Conservation (phyloP, 2,329 filamentous ascomycete genomes). For the Fusarium illudens region DNA sequence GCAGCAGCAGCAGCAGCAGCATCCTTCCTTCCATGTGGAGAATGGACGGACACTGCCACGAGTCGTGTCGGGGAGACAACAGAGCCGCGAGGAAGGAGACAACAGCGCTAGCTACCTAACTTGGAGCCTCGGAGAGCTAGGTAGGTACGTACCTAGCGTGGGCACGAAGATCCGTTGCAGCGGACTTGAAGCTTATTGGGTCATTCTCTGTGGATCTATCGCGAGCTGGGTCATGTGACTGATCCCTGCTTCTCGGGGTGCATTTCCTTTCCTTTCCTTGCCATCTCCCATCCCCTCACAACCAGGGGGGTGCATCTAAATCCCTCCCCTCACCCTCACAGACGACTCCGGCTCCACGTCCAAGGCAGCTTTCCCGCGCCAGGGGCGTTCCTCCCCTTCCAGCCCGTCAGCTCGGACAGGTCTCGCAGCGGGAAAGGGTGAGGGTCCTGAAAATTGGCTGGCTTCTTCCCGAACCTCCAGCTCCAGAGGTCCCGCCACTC, state of each 20-base stretch:
- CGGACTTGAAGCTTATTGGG: constrained; percentile 13
- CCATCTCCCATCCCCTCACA: not conserved
- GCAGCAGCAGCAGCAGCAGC: too few relatives aligned
- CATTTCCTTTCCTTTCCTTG: not conserved
- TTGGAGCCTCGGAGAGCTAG: too few relatives aligned
- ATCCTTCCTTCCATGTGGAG: not conserved
- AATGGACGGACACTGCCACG: not conserved
- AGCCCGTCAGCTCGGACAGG: constrained; percentile 29
- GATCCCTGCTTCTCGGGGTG: constrained; percentile 2
- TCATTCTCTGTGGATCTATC: not conserved
- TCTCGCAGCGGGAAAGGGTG: constrained; percentile 35
- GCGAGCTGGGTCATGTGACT: constrained; percentile 23
- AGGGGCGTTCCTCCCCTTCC: constrained; percentile 34
- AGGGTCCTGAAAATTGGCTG: constrained; percentile 31
- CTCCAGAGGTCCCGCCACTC: constrained; percentile 53
- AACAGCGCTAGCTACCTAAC: constrained; percentile 32
- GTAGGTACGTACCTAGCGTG: not conserved
- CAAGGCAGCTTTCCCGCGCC: constrained; percentile 34
- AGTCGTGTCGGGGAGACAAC: constrained; percentile 12
- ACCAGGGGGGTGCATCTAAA: not conserved
- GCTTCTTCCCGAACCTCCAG: constrained; percentile 33
- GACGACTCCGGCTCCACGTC: constrained; percentile 34
- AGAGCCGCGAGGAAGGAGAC: constrained; percentile 14
- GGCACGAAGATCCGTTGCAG: constrained; percentile 7
- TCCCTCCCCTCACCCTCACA: constrained; percentile 4